phyloP scores from a whole-genome alignment of 23 red algal genomes.

The Gracilariopsis chorda region DNA sequence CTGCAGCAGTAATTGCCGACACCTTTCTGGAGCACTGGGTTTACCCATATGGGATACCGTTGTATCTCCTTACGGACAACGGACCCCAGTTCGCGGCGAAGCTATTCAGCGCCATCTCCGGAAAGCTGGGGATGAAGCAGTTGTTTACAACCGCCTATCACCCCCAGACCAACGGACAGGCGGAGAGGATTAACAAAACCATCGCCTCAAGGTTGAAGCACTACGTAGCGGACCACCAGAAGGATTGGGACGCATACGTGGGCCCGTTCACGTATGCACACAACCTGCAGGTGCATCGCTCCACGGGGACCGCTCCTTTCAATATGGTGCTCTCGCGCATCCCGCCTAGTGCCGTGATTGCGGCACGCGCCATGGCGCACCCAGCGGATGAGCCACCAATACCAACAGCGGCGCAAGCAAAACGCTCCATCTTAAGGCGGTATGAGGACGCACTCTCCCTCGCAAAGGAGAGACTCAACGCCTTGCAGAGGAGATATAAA shows the following conservation, averaged over 20 bases:
- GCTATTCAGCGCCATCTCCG: not conserved
- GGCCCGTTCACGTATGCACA: not conserved
- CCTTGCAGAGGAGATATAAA: too few species aligned
- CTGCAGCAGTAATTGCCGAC: not conserved
- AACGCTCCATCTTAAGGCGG: too few species aligned
- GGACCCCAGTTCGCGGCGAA: not conserved
- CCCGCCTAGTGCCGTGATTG: too few species aligned
- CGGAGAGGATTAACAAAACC: not conserved
- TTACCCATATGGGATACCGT: not conserved
- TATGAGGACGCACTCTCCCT: too few species aligned
- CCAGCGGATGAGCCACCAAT: too few species aligned
- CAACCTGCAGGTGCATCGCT: not conserved
- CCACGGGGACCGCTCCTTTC: not conserved
- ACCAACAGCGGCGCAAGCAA: too few species aligned
- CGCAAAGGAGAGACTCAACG: too few species aligned
- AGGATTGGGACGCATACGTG: not conserved
- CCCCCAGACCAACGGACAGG: not conserved
- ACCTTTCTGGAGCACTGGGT: not conserved
- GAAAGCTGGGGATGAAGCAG: not conserved
- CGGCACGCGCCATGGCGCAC: too few species aligned
- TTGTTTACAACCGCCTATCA: not conserved
- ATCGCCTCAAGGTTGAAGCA: not conserved
- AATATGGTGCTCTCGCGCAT: not conserved
- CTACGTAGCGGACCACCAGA: not conserved
- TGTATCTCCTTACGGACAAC: not conserved